Evolutionary conservation across 768 basidiomycete species (phyloP), one percentile per base, ranked within the genome.

Genomic region (Boletellus sp.): DNA sequence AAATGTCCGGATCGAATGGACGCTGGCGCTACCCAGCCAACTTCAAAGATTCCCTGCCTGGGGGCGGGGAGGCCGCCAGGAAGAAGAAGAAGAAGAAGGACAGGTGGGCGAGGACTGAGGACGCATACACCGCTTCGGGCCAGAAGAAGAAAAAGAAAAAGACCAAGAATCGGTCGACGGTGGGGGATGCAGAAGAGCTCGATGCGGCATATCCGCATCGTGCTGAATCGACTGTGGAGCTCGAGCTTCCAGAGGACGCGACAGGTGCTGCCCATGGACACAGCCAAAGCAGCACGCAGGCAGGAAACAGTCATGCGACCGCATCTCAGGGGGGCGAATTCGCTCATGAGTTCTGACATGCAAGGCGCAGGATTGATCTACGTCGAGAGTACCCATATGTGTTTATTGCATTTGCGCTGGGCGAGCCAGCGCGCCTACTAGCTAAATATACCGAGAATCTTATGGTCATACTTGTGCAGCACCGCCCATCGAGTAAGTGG

Each of bases 1-100:
- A 72, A 15, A 55, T 70, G 33, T 62, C 69, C 36, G 61, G 68
- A 33, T 61, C 63, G 32, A 67, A 67, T 24, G 74, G 75, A 23
- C 76, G 89, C 49, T 93, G 90, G 90, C 87, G 78, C 55, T 93
- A 93, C 69, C 88, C 87, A 13, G 84, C 90, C 55, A 90, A 91
- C 64, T 90, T 92, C 59, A 82, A 84, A 42, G 88, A 90, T 55
- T 53, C 72, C 6, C 42, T 60, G 19, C 61, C 69, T 19, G 77
- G 71, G 17, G 73, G 72, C 23, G 74, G 73, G 54, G 73, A 74
- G 47, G 54, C 52, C 23, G 51, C 56, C 48, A 72, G 68, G 54
- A 79, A 73, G 69, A 85, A 85, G 70, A 84, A 84, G 58, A 79
- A 80, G 45, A 92, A 90, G 52, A 91, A 92, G 68, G 90, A 93